Evolutionary conservation across 1,139 yeast species (phyloP), one percentile per base, ranked within the genome.

Genomic region (Kurtzmaniella quercitrusa): DNA sequence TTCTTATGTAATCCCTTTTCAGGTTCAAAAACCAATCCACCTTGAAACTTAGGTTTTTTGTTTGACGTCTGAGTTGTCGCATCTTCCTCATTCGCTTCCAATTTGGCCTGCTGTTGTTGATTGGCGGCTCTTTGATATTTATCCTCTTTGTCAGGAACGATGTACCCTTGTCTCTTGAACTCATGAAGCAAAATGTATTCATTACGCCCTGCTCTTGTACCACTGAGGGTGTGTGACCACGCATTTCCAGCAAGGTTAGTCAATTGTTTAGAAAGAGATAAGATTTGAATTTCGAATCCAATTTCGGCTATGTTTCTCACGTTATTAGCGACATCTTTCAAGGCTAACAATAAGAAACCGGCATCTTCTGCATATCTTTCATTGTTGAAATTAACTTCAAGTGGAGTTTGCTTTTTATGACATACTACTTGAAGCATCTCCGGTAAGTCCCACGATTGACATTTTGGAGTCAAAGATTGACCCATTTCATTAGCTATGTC

Each of bases 1-100:
- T 89, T 86, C 58, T 89, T 90, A 60, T 93, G 96, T 40, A 94
- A 71, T 1, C 99, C 98, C 60, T 85, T 88, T 57, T 87, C 97
- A 0, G 99, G 99, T 51, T 93, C 98, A 63, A 94, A 88, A 38
- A 94, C 99, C 54, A 89, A 77, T 60, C 99, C 97, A 73, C 99
- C 99, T 63, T 88, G 91, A 63, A 72, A 94, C 60, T 90, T 90
- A 17, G 95, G 84, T 59, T 87, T 88, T 55, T 81, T 82, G 59
- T 81, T 83, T 6, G 82, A 76, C 2, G 78, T 70, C 1, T 65
- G 69, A 2, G 78, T 69, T 0, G 71, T 62, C 5, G 73, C 75
- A 40, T 73, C 78, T 25, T 73, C 82, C 23, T 70, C 79, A 38
- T 63, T 58, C 9, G 65, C 54, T 51, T 70, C 76, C 41, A 66